Percentiles rank a stretch among this genome's conserved stretches.
These are phyloP conservation scores for Paraphaeosphaeria minitans DNA, from an alignment of 2,329 filamentous ascomycete species.

Conservation along the genomic window DNA sequence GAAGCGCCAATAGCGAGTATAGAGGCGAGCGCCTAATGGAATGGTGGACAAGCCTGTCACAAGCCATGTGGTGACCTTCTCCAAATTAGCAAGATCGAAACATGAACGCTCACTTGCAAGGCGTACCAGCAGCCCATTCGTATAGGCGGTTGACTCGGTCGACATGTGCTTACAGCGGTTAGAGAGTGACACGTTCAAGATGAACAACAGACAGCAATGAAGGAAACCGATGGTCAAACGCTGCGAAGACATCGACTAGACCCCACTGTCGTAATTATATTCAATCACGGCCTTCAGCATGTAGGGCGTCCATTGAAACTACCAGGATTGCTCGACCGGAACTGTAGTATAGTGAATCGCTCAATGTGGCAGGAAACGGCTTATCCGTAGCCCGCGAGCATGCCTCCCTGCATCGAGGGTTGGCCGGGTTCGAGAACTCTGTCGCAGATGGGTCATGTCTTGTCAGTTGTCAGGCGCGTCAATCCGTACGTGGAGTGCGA, in stretches of 20 bases:
- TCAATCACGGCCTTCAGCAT: conserved; percentile 1
- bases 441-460: neutral
- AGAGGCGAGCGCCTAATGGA: conserved; percentile 8
- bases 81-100: neutral
- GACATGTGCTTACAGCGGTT: neutral
- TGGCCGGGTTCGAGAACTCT: neutral
- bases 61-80: conserved; percentile 8
- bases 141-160: neutral
- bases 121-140: conserved; percentile 1
- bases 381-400: conserved; percentile 4
- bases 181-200: neutral
- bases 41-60: conserved; percentile 4
- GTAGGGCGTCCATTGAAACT: conserved; percentile 3
- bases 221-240: neutral
- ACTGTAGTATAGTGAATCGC: conserved; percentile 1
- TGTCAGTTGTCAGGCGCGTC: neutral
- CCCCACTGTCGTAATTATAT: neutral
- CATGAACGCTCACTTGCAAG: neutral
- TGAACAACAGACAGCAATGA: neutral
- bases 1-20: conserved; percentile 10
- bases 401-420: neutral
- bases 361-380: conserved; percentile 5
- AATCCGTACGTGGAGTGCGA: neutral
- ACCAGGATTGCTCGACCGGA: conserved; percentile 1
- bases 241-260: neutral